Base-by-base conservation (phyloP, 163 green algal species). In the Volvox carteri region DNA sequence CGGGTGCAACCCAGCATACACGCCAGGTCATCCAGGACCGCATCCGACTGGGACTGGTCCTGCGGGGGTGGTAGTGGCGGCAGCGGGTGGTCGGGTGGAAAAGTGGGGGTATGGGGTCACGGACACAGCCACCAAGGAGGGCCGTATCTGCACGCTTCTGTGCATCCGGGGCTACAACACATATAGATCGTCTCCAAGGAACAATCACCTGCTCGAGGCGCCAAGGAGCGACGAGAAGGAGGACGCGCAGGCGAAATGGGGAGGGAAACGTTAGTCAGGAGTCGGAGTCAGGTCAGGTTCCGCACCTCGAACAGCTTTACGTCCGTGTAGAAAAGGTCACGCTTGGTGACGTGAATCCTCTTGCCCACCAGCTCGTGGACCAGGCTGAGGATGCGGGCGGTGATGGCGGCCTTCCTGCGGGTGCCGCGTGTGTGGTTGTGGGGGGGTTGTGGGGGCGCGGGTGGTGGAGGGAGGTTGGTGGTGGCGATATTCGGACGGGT, bases 321-420 rank as follows among this genome's bases (percentile, higher is more conserved):
- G 88, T 99, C 98, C 23, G 98, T 99, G 95, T 99, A 99, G 94
- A 99, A 99, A 28, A 99, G 93, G 89, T 99, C 97, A 88, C 97
- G 97, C 94, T 99, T 99, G 67, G 98, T 99, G 37, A 99, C 93
- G 90, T 99, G 97, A 79, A 99, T 99, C 86, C 95, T 93, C 93
- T 98, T 98, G 73, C 83, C 90, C 92, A 97, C 98, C 85, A 99
- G 95, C 92, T 99, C 96, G 90, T 99, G 97, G 54, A 98, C 95
- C 67, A 98, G 95, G 52, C 95, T 91, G 75, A 98, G 90, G 58
- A 98, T 97, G 86, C 96, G 94, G 0, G 97, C 96, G 37, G 96
- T 98, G 89, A 99, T 96, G 52, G 95, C 92, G 8, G 96, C 93
- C 92, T 99, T 98, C 72, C 81, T 87, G 81, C 1, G 67, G 73